Conservation (phyloP, 2,329 filamentous ascomycete genomes). For the Cercospora canescens region DNA sequence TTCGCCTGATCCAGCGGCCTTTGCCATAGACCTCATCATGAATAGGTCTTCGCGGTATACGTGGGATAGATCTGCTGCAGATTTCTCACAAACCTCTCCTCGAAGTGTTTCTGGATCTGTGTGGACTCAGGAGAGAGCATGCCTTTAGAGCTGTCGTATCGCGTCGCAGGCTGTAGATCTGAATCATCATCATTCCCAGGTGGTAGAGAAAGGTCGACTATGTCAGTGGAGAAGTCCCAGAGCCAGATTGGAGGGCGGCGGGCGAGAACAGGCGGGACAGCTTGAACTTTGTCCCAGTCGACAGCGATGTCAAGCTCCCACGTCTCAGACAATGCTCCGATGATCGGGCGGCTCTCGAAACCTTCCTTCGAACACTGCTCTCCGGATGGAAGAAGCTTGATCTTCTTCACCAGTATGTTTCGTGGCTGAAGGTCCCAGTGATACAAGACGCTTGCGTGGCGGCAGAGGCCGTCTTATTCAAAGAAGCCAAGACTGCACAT, state of each 20-base stretch:
- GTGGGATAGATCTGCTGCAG: not conserved
- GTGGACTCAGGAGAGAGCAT: not conserved
- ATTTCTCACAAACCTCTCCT: not conserved
- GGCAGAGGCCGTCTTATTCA: not conserved
- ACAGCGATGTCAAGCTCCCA: not conserved
- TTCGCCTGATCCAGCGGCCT: not conserved
- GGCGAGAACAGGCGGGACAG: not conserved
- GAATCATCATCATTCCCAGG: not conserved
- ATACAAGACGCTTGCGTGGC: not conserved
- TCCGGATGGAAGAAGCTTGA: not conserved
- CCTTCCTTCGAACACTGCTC: not conserved
- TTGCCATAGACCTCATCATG: not conserved
- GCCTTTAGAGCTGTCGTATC: not conserved
- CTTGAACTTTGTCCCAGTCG: not conserved
- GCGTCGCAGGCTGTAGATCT: not conserved
- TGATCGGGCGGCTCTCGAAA: not conserved
- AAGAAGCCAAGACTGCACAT: not conserved
- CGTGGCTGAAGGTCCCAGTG: not conserved
- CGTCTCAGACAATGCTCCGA: not conserved
- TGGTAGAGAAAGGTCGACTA: not conserved
- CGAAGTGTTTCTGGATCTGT: not conserved
- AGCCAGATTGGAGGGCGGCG: not conserved
- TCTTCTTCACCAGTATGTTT: not conserved
- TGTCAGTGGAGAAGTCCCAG: not conserved
- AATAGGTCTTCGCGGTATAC: not conserved